phyloP scores from a whole-genome alignment of 2,329 filamentous ascomycete genomes.

The Sclerotinia trifoliorum region DNA sequence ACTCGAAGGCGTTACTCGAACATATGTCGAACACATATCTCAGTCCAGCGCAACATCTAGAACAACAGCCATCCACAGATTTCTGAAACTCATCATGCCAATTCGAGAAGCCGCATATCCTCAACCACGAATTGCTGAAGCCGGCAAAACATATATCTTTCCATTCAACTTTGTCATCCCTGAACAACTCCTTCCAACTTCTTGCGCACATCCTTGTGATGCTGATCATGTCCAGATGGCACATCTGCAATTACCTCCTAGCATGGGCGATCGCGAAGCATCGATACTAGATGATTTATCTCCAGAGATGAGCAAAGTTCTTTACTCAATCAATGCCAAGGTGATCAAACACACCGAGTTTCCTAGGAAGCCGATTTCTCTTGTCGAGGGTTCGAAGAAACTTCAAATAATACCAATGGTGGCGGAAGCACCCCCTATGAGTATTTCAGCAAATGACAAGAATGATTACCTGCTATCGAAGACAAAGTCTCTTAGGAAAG shows the following conservation, averaged over 20 bases:
- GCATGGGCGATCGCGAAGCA: constrained; percentile 35
- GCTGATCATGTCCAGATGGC: constrained; percentile 36
- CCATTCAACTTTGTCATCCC: constrained; percentile 41
- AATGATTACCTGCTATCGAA: constrained; percentile 35
- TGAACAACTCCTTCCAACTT: constrained; percentile 36
- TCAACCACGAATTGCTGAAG: constrained; percentile 36
- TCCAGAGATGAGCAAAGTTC: constrained; percentile 37
- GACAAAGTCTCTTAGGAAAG: constrained; percentile 38
- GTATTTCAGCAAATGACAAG: constrained; percentile 27
- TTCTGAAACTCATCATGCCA: constrained; percentile 40
- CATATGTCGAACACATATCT: constrained; percentile 37
- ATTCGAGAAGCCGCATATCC: constrained; percentile 36
- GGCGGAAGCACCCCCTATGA: constrained; percentile 38
- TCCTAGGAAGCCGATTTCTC: constrained; percentile 29
- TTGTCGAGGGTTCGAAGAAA: constrained; percentile 33
- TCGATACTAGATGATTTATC: constrained; percentile 35
- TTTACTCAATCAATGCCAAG: constrained; percentile 36
- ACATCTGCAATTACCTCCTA: constrained; percentile 39
- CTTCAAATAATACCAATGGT: constrained; percentile 36
- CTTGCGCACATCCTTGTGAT: constrained; percentile 33
- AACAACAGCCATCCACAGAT: constrained; percentile 37
- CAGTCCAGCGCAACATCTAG: constrained; percentile 30
- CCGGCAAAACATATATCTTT: constrained; percentile 37
- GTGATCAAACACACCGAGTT: constrained; percentile 33
- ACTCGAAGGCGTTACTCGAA: constrained; percentile 36